Evolutionary conservation across 1,284 basidiomycete species (phyloP).

Genomic region (Singerocomus inundabilis): DNA sequence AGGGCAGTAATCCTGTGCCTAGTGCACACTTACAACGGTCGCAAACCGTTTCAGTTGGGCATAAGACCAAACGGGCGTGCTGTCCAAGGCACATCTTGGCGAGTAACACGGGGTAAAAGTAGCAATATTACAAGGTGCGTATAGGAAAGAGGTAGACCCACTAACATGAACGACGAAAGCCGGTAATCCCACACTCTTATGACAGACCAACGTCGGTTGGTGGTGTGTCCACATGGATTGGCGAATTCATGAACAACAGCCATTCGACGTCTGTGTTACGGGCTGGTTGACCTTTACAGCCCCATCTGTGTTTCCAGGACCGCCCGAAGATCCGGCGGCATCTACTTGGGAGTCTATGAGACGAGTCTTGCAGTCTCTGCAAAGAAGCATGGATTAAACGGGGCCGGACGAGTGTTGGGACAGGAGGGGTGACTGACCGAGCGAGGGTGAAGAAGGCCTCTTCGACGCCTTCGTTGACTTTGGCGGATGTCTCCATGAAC

Average conservation of each 20-base stretch:
- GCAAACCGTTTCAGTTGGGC: background rate
- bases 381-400: background rate
- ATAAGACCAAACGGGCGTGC: background rate
- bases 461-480: constrained; percentile 97
- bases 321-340: constrained; percentile 45
- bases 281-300: constrained; percentile 69
- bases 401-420: background rate
- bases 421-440: constrained; percentile 53
- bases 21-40: background rate
- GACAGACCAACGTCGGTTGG: constrained; percentile 5
- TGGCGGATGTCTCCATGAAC: constrained; percentile 98
- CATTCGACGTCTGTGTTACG: constrained; percentile 38
- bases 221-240: constrained; percentile 7
- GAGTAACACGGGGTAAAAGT: constrained; percentile 4
- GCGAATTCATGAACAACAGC: constrained; percentile 56
- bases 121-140: constrained; percentile 24
- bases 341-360: constrained; percentile 94
- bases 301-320: constrained; percentile 44
- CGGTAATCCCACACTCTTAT: constrained; percentile 2
- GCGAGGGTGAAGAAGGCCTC: constrained; percentile 98
- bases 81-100: background rate
- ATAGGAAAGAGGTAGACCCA: constrained; percentile 13
- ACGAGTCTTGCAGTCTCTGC: constrained; percentile 93
- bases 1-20: background rate
- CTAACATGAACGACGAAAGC: constrained; percentile 12